phyloP scores from a whole-genome alignment of 257 asterid species.

The Cynanchum wilfordii region DNA sequence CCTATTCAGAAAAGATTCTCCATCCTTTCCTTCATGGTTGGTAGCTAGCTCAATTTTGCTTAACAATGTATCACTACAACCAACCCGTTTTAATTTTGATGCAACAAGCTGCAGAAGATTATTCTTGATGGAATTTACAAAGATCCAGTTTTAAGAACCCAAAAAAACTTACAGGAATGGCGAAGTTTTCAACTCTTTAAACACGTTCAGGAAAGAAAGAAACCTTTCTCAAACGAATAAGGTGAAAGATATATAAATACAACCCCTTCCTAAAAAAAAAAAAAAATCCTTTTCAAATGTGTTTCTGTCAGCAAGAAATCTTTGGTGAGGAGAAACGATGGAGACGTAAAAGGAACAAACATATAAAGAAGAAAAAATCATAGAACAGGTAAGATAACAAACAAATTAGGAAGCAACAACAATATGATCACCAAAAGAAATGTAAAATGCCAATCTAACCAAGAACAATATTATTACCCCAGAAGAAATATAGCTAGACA shows the following conservation, averaged over 20 bases:
- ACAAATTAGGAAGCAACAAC: background rate
- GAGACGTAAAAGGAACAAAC: background rate
- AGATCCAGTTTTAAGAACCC: too few relatives aligned
- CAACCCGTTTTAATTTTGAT: too few relatives aligned
- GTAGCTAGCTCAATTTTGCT: too few relatives aligned
- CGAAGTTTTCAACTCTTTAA: too few relatives aligned
- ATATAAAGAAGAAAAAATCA: background rate
- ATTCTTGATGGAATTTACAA: too few relatives aligned
- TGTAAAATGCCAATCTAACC: background rate
- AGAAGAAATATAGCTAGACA: background rate
- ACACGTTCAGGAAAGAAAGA: background rate
- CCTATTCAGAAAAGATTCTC: too few relatives aligned
- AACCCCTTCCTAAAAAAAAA: background rate
- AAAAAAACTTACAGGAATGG: too few relatives aligned
- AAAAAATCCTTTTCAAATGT: background rate
- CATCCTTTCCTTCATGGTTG: too few relatives aligned
- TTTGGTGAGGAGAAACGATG: background rate
- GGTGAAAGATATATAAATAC: background rate
- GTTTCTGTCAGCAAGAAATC: background rate
- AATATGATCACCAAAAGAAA: background rate
- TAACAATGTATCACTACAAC: too few relatives aligned
- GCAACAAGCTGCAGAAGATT: too few relatives aligned
- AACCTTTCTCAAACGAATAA: too few relatives aligned
- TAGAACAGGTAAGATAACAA: background rate
- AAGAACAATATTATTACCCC: background rate